These are phyloP conservation scores for Scheffersomyces insectosa DNA, from an alignment of 1,139 yeast species.

Conservation along the genomic window DNA sequence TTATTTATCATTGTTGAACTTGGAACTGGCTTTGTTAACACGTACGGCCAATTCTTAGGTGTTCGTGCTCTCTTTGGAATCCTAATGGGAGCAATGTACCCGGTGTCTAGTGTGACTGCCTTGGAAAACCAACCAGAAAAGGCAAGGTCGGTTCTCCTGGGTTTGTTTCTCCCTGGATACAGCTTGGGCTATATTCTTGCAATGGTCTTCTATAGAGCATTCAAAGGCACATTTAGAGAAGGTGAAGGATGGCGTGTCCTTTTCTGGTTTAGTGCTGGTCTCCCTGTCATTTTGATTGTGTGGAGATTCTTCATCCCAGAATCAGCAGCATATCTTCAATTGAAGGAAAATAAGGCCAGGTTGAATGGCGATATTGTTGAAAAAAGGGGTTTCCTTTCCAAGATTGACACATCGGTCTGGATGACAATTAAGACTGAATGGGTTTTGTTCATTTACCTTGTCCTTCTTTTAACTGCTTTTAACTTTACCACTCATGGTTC, in stretches of 20 bases:
- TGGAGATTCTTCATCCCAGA: constrained; percentile 62
- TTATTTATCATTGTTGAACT: constrained; percentile 62
- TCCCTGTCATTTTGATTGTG: constrained; percentile 55
- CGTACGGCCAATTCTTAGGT: constrained; percentile 63
- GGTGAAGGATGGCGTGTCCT: constrained; percentile 71
- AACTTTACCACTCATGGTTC: constrained; percentile 58
- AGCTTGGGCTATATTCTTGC: constrained; percentile 70
- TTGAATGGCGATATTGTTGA: constrained; percentile 2
- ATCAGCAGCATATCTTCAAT: constrained; percentile 51
- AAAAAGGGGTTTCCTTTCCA: constrained; percentile 1
- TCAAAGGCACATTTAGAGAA: constrained; percentile 42
- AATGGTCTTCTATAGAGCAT: constrained; percentile 63
- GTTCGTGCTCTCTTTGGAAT: constrained; percentile 71
- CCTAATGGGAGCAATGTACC: constrained; percentile 72
- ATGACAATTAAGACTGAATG: constrained; percentile 37
- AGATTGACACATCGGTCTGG: constrained; percentile 13
- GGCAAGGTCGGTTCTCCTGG: constrained; percentile 65
- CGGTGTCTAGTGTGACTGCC: constrained; percentile 67
- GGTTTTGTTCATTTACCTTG: constrained; percentile 45
- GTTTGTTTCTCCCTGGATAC: constrained; percentile 71
- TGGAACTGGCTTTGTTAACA: constrained; percentile 71
- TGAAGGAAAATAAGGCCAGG: constrained; percentile 13
- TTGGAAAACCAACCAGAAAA: constrained; percentile 66
- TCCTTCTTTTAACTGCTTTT: constrained; percentile 48
- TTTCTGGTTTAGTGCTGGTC: constrained; percentile 80